Evolutionary conservation across 495 filamentous ascomycete species (phyloP).

Genomic region (Lasiosphaeris hirsuta): DNA sequence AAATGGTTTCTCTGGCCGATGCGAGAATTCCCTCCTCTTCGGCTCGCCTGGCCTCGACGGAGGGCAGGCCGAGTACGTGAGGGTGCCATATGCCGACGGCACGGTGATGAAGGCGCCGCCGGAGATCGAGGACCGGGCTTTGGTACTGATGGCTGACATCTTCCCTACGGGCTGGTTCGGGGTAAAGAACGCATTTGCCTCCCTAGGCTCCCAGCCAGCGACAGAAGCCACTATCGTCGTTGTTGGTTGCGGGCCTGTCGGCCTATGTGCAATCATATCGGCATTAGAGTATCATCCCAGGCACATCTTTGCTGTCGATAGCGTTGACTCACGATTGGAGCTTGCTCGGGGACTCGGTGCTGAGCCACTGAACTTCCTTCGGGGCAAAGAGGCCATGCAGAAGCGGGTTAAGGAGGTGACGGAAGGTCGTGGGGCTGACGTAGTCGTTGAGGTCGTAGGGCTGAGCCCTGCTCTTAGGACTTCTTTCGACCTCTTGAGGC

Average conservation of each 20-base stretch:
- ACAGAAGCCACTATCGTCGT: constrained; percentile 71
- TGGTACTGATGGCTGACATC: constrained; percentile 90
- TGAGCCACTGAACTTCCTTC: constrained; percentile 79
- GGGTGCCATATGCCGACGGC: constrained; percentile 79
- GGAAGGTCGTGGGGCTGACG: constrained; percentile 82
- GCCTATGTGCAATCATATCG: constrained; percentile 82
- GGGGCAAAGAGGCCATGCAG: constrained; percentile 61
- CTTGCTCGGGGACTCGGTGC: constrained; percentile 76
- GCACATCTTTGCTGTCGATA: constrained; percentile 82
- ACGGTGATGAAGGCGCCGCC: constrained; percentile 75
- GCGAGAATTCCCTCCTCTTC: constrained; percentile 70
- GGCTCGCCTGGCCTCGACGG: constrained; percentile 74
- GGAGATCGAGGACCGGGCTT: constrained; percentile 68
- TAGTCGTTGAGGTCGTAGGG: constrained; percentile 89
- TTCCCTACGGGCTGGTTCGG: constrained; percentile 88
- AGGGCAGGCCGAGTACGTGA: constrained; percentile 86
- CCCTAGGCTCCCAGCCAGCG: constrained; percentile 57
- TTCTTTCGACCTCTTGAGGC: constrained; percentile 79
- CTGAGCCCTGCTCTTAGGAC: constrained; percentile 76
- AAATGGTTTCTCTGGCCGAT: constrained; percentile 77
- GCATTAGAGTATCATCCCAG: constrained; percentile 77
- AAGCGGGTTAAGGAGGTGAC: constrained; percentile 73
- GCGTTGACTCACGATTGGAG: constrained; percentile 71
- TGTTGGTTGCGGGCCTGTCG: constrained; percentile 87
- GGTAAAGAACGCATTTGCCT: constrained; percentile 74